Percentiles rank a stretch among this genome's conserved stretches.
These are phyloP conservation scores for Brettanomyces naardenensis DNA, from an alignment of 805 yeast species.

Conservation along the genomic window DNA sequence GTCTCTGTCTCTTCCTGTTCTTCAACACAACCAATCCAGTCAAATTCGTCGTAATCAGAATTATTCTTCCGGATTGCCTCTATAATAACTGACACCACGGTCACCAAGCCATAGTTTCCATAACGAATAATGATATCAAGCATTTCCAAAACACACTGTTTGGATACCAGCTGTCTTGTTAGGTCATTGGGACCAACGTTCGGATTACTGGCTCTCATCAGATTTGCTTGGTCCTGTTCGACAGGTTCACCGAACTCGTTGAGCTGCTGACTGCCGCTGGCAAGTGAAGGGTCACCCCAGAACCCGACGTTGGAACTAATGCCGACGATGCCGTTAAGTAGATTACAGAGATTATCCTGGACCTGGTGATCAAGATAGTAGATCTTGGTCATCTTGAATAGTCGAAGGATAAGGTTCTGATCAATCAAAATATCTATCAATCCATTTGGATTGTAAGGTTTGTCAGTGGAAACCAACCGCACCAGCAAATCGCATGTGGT, in stretches of 20 bases:
- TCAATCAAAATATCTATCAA: slow-evolving; percentile 64
- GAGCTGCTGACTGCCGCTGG: slow-evolving; percentile 9
- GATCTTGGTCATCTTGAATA: slow-evolving; percentile 54
- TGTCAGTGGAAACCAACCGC: slow-evolving; percentile 84
- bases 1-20: slow-evolving; percentile 9
- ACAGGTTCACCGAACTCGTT: slow-evolving; percentile 62
- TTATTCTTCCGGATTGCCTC: slow-evolving; percentile 92
- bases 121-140: slow-evolving; percentile 68
- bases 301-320: slow-evolving; percentile 31
- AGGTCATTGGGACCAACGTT: slow-evolving; percentile 94
- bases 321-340: slow-evolving; percentile 80
- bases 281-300: slow-evolving; percentile 20
- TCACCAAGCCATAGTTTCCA: slow-evolving; percentile 76
- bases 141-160: slow-evolving; percentile 53
- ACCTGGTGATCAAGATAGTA: slow-evolving; percentile 25
- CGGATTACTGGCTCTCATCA: slow-evolving; percentile 47
- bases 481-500: slow-evolving; percentile 84
- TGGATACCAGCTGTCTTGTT: slow-evolving; percentile 81
- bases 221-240: slow-evolving; percentile 30
- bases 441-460: slow-evolving; percentile 81
- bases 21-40: slow-evolving; percentile 25
- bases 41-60: slow-evolving; percentile 75
- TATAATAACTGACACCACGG: slow-evolving; percentile 89
- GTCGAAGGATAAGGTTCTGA: slow-evolving; percentile 62
- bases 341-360: slow-evolving; percentile 49